phyloP scores from a whole-genome alignment of 2,329 filamentous ascomycete species.

The Fusarium sp. region DNA sequence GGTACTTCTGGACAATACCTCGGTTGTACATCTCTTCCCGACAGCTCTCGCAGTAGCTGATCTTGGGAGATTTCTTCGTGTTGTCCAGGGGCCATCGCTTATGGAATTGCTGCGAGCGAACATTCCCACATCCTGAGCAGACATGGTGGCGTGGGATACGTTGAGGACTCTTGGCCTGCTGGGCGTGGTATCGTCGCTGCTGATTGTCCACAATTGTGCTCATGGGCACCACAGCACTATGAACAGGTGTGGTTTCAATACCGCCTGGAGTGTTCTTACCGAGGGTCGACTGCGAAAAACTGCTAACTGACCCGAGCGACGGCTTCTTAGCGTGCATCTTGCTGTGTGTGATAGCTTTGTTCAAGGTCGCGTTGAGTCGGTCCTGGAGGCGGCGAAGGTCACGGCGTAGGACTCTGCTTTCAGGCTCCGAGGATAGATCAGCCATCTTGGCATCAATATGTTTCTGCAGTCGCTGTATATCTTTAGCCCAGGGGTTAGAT shows the following conservation, averaged over 20 bases:
- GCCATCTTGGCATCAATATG: slow-evolving; percentile 45
- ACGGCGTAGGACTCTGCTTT: slow-evolving; percentile 38
- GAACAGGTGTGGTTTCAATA: not conserved
- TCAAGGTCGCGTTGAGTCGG: slow-evolving; percentile 48
- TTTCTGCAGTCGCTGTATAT: slow-evolving; percentile 47
- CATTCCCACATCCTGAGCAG: slow-evolving; percentile 53
- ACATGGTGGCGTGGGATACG: slow-evolving; percentile 47
- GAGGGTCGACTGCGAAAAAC: slow-evolving; percentile 6
- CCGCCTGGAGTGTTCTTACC: not conserved
- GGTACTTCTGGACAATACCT: slow-evolving; percentile 44
- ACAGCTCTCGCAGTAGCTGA: slow-evolving; percentile 54
- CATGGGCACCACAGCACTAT: not conserved
- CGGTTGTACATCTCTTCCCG: slow-evolving; percentile 44
- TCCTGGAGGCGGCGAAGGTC: slow-evolving; percentile 47
- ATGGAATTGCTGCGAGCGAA: slow-evolving; percentile 53
- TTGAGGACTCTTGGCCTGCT: slow-evolving; percentile 38
- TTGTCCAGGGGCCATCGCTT: slow-evolving; percentile 48
- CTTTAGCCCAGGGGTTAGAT: slow-evolving; percentile 29
- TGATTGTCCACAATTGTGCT: not conserved
- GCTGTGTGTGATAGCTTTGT: slow-evolving; percentile 40
- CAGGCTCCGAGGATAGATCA: slow-evolving; percentile 42
- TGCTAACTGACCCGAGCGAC: not conserved
- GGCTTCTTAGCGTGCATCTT: slow-evolving; percentile 1
- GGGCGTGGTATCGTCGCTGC: not conserved
- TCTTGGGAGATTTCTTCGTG: slow-evolving; percentile 37